Evolutionary conservation across 148 eudicot species (phyloP).

Genomic region (Pouteria glomerata): DNA sequence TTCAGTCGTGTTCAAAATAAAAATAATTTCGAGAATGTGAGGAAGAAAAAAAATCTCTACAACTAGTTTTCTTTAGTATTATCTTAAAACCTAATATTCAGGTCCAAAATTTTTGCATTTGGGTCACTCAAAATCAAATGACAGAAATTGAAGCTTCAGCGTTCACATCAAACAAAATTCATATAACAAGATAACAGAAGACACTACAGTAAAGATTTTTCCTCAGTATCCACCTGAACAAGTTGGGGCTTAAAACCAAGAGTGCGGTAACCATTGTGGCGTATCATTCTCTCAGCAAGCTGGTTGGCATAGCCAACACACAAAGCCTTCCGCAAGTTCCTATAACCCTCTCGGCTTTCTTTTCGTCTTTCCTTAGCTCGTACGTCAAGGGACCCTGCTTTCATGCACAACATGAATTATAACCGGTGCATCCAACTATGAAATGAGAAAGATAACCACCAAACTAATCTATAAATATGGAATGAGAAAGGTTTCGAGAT

Average conservation of each 20-base stretch:
- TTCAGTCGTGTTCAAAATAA: background rate
- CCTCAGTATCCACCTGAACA: constrained; percentile 49
- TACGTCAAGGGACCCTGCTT: constrained; percentile 61
- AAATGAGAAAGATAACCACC: background rate
- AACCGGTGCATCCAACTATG: background rate
- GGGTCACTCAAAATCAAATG: background rate
- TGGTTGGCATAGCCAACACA: constrained; percentile 87
- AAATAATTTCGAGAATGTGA: background rate
- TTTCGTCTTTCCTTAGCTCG: constrained; percentile 46
- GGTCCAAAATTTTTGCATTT: constrained; percentile 8
- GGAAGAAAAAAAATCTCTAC: background rate
- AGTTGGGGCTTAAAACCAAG: constrained; percentile 85
- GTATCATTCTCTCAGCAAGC: constrained; percentile 89
- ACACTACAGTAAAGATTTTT: background rate
- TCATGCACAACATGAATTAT: background rate
- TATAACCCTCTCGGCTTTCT: constrained; percentile 51
- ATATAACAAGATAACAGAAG: background rate
- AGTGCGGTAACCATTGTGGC: constrained; percentile 89
- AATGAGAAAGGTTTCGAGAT: background rate
- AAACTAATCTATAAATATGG: background rate
- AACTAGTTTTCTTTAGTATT: background rate
- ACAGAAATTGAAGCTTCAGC: background rate
- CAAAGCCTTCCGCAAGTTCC: constrained; percentile 75
- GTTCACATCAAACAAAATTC: background rate
- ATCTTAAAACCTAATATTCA: background rate